Conservation (phyloP, 768 basidiomycete species). For the Hygrocybe coccinea region DNA sequence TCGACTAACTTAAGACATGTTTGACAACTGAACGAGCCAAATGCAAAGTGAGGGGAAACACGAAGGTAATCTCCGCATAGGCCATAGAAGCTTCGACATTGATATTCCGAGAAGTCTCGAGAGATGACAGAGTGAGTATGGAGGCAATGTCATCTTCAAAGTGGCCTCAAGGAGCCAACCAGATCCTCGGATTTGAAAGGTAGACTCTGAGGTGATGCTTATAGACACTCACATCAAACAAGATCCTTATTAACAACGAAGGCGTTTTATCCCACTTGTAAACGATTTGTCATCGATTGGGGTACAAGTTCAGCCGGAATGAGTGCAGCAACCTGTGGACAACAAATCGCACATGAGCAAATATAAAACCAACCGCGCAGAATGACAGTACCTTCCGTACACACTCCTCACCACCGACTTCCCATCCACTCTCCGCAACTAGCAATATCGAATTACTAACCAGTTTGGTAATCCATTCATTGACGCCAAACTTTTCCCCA, state of each 20-base stretch:
- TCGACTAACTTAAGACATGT: no score
- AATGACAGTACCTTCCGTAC: slow-evolving; percentile 49
- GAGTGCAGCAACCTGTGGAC: slow-evolving; percentile 31
- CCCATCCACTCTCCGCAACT: slow-evolving; percentile 76
- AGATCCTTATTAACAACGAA: no score
- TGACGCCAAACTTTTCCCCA: slow-evolving; percentile 55
- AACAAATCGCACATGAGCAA: neutral
- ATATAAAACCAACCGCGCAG: neutral
- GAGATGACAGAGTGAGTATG: slow-evolving; percentile 36
- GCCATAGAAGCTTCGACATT: slow-evolving; percentile 57
- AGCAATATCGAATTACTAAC: slow-evolving; percentile 57
- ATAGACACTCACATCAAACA: neutral
- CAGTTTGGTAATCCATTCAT: slow-evolving; percentile 49
- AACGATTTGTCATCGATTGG: neutral
- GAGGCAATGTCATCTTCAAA: slow-evolving; percentile 34
- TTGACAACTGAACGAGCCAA: slow-evolving; percentile 72
- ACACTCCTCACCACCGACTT: slow-evolving; percentile 73
- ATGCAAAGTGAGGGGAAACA: slow-evolving; percentile 27
- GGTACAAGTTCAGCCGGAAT: slow-evolving; percentile 35
- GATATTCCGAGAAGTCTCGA: slow-evolving; percentile 38
- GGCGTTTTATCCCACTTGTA: neutral
- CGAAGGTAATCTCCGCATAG: slow-evolving; percentile 27
- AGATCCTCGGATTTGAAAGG: neutral
- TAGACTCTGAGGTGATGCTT: neutral
- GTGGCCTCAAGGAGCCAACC: slow-evolving; percentile 5